Evolutionary conservation across 805 yeast species (phyloP), one percentile per base, ranked within the genome.

Genomic region (Phaffomyces antillensis): DNA sequence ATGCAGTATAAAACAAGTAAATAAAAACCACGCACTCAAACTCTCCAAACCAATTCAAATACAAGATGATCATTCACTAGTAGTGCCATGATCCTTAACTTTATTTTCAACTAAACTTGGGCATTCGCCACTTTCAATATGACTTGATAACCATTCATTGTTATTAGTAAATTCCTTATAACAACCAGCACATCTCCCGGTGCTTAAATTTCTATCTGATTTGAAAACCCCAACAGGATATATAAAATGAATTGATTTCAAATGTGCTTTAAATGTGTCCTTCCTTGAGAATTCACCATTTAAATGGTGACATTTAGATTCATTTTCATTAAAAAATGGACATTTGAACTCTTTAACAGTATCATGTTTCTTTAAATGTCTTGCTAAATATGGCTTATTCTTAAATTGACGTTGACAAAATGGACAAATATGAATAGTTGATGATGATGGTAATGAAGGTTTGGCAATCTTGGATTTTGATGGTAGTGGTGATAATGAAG

Each of bases 361-460:
- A n/a, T 81, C 82, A 59, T 86, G 96, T 60, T 86, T 86, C 66
- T 86, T 84, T 64, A 84, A 63, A 63, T 87, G 96, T 50, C 95
- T 77, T 0, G 95, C 84, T 46, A 86, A 69, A 60, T 87, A 87
- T 7, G 95, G 91, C 59, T 82, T 82, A 42, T 86, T 82, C 49
- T 79, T 75, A 67, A 87, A 87, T 37, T 70, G 71, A 2, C 93
- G 79, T 40, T 73, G 72, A 64, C 96, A 87, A 50, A 76, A 73
- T 8, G 80, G 75, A 65, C 96, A 86, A 45, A 60, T 59, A 55
- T 58, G 60, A 20, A 44, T 40, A 4, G 43, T 44, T 24, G 47
- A 44, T 28, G 47, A 43, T 10, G 50, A 41, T 13, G 51, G 49
- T 7, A 39, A 16, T 37, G 49, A 28, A 10, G 52, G 48, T 38